These are phyloP conservation scores for Vinca major DNA, from an alignment of 305 asterid genomes.

Conservation along the genomic window DNA sequence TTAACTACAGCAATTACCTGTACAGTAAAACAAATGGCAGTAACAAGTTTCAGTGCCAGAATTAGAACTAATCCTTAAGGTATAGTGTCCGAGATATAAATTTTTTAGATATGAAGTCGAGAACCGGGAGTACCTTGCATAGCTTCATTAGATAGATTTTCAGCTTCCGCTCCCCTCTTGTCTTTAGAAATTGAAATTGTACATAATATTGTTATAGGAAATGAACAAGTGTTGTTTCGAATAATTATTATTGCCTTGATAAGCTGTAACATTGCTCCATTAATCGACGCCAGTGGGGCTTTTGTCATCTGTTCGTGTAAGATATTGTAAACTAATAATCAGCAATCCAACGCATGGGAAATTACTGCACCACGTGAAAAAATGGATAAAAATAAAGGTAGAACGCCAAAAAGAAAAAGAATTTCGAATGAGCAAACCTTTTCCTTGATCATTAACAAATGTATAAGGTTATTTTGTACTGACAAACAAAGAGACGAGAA, in stretches of 20 bases:
- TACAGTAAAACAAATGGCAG: slow-evolving; percentile 4
- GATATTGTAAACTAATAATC: too few relatives aligned
- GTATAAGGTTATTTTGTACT: too few relatives aligned
- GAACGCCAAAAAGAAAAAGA: too few relatives aligned
- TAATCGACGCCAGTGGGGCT: too few relatives aligned
- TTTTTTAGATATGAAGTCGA: slow-evolving; percentile 9
- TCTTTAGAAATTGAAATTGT: slow-evolving; percentile 3
- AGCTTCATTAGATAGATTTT: not conserved
- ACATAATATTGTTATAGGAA: not conserved
- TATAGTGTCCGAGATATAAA: not conserved
- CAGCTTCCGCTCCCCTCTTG: not conserved
- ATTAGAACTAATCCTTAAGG: not conserved
- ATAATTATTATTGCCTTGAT: not conserved
- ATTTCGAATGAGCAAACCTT: too few relatives aligned
- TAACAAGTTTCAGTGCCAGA: not conserved
- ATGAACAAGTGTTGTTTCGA: not conserved
- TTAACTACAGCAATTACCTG: not conserved
- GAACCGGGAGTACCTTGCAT: not conserved
- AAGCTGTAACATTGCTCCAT: too few relatives aligned
- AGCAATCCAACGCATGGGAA: too few relatives aligned
- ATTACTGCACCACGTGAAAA: too few relatives aligned
- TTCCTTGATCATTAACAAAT: too few relatives aligned
- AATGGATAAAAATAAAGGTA: too few relatives aligned
- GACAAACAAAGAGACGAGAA: not conserved
- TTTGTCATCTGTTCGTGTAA: too few relatives aligned